Percentiles rank a stretch among this genome's conserved stretches.
Evolutionary conservation across 345 rosid species (phyloP).

Genomic region (Melaleuca alternifolia): DNA sequence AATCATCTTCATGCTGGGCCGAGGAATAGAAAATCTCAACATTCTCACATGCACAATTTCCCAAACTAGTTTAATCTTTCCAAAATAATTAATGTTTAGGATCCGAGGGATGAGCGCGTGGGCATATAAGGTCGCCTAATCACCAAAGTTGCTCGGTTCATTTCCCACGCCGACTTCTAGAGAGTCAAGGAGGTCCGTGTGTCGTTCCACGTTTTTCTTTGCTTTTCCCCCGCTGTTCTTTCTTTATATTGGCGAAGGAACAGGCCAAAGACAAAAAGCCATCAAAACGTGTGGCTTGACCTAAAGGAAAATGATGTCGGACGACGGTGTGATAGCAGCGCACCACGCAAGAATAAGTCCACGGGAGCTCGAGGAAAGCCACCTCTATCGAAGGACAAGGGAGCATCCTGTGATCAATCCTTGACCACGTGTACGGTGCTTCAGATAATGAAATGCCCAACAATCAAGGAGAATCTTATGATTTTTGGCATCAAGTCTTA

Average conservation of each 20-base stretch:
- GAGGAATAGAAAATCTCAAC: not conserved
- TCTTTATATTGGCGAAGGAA: not conserved
- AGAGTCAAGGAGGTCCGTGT: not conserved
- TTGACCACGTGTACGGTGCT: not conserved
- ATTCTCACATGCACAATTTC: not conserved
- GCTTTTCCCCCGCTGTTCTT: not conserved
- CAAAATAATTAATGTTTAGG: not conserved
- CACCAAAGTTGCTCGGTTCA: not conserved
- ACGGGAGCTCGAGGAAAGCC: not conserved
- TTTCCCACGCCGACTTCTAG: not conserved
- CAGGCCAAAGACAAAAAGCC: not conserved
- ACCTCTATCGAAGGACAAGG: no score
- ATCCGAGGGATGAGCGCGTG: not conserved
- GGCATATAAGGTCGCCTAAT: not conserved
- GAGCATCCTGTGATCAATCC: not conserved
- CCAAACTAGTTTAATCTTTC: not conserved
- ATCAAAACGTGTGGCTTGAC: not conserved
- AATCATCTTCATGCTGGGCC: not conserved
- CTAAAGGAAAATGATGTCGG: not conserved
- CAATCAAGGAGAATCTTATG: not conserved
- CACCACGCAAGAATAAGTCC: not conserved
- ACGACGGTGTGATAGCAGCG: fast-evolving
- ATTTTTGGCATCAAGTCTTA: not conserved
- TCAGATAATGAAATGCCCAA: not conserved
- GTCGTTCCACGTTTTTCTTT: not conserved